A percentile compares a stretch with the other conserved stretches of the same genome.
Conservation (phyloP, 1,284 basidiomycete species). For the Austroboletus novae-zelandiae region DNA sequence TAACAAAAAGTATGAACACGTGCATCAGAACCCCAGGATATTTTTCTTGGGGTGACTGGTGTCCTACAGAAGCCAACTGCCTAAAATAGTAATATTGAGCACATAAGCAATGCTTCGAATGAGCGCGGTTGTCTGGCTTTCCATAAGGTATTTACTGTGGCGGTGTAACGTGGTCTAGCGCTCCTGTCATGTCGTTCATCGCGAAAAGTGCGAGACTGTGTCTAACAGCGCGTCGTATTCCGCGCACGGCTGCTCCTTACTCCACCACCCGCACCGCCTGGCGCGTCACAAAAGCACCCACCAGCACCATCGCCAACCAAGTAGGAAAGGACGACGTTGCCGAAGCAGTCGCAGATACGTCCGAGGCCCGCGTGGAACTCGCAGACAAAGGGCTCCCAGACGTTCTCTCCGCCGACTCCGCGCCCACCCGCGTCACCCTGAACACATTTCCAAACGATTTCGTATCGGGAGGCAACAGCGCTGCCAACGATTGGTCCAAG, state of each 20-base stretch:
- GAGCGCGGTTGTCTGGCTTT: no score
- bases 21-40: no score
- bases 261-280: constrained; percentile 8
- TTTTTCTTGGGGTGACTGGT: no score
- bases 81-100: no score
- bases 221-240: constrained; percentile 7
- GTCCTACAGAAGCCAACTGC: no score
- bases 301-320: constrained; percentile 24
- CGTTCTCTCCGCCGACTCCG: constrained; percentile 8
- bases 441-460: constrained; percentile 28
- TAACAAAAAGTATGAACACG: no score
- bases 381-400: constrained; percentile 9
- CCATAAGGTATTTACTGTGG: no score
- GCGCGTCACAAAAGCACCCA: constrained; percentile 25
- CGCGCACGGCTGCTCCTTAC: not conserved
- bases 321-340: constrained; percentile 15
- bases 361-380: constrained; percentile 7
- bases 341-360: constrained; percentile 20
- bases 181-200: constrained; percentile 18
- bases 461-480: constrained; percentile 18
- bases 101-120: no score
- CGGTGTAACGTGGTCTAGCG: no score
- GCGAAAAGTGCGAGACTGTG: constrained; percentile 7
- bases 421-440: constrained; percentile 15
- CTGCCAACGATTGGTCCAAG: constrained; percentile 78